Evolutionary conservation across 2,329 filamentous ascomycete species (phyloP).

Genomic region (Nemania abortiva): DNA sequence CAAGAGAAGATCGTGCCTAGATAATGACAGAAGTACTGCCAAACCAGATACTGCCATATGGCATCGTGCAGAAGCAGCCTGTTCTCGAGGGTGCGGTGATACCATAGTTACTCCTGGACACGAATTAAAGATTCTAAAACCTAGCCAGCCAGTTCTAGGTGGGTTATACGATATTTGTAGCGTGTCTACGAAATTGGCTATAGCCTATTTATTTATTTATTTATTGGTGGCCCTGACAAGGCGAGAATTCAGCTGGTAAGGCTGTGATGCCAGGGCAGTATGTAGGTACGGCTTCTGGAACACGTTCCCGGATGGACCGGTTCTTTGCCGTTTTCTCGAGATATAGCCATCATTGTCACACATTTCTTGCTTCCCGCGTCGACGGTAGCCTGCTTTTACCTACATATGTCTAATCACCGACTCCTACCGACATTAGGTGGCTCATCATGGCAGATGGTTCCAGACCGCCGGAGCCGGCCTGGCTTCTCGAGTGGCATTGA

Average conservation of each 20-base stretch:
- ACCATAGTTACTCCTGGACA: too few relatives aligned
- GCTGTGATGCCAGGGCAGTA: constrained; percentile 14
- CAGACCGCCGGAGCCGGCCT: background rate
- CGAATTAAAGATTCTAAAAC: too few relatives aligned
- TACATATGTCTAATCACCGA: background rate
- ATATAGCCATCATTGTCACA: background rate
- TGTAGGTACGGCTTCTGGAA: background rate
- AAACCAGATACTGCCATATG: background rate
- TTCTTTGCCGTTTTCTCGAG: background rate
- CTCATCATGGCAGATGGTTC: background rate
- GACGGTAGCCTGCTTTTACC: background rate
- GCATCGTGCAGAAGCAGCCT: constrained; percentile 16
- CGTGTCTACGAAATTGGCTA: background rate
- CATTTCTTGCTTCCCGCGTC: background rate
- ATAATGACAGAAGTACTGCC: background rate
- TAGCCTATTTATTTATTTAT: too few relatives aligned
- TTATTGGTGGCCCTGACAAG: background rate
- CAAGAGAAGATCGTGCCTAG: background rate
- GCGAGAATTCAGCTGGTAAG: constrained; percentile 32
- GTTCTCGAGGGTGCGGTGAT: background rate
- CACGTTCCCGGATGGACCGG: too few relatives aligned
- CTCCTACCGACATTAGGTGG: background rate
- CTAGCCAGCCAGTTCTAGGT: too few relatives aligned
- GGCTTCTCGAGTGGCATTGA: background rate
- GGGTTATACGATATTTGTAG: background rate